These are phyloP conservation scores for Dicorynia guianensis DNA, from an alignment of 306 rosid genomes.

Conservation along the genomic window DNA sequence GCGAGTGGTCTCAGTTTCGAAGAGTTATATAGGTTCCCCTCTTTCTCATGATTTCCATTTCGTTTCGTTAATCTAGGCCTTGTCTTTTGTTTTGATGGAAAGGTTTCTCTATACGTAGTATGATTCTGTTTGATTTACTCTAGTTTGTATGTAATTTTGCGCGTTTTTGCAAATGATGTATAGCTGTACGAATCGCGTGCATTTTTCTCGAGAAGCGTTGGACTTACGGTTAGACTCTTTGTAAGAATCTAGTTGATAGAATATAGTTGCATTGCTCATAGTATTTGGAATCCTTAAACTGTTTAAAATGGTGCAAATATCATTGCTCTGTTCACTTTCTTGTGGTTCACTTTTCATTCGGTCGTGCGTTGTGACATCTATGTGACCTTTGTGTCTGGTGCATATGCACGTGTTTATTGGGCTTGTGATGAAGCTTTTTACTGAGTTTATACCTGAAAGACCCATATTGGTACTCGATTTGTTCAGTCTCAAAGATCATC, in stretches of 20 bases:
- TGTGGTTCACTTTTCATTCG: constrained; percentile 5
- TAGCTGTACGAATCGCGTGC: neutral
- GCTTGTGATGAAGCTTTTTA: neutral
- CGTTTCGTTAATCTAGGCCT: neutral
- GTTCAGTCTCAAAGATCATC: constrained; percentile 3
- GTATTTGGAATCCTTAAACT: constrained; percentile 30
- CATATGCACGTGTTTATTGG: neutral
- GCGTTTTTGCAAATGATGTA: constrained; percentile 21
- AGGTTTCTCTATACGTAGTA: neutral
- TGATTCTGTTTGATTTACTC: neutral
- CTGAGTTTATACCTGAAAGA: constrained; percentile 4
- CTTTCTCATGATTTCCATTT: constrained; percentile 1
- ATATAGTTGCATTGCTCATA: neutral
- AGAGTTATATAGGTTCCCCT: constrained; percentile 87
- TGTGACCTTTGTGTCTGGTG: neutral
- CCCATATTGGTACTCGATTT: constrained; percentile 1
- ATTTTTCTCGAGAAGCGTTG: constrained; percentile 12
- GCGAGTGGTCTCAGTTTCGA: constrained; percentile 98
- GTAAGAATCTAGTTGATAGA: neutral
- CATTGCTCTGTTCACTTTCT: neutral
- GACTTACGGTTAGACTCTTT: neutral
- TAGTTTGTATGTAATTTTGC: neutral
- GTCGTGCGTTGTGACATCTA: constrained; percentile 5
- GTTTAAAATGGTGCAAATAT: constrained; percentile 13
- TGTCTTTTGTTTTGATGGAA: neutral